These are phyloP conservation scores for Xylaria sp. DNA, from an alignment of 2,329 filamentous ascomycete genomes.

Conservation along the genomic window DNA sequence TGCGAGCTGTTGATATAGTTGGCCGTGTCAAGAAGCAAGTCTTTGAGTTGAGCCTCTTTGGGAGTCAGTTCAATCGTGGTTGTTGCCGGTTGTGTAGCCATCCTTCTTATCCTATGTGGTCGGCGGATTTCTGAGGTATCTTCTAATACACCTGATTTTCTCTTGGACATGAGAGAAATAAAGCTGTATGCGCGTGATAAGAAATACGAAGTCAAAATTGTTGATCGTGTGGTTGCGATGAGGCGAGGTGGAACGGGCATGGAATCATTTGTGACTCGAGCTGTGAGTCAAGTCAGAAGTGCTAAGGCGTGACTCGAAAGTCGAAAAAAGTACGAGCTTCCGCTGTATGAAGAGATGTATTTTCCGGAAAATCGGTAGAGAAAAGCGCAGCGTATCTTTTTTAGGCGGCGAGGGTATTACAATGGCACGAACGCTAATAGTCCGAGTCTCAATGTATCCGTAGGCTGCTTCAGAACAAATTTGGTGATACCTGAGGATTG, in stretches of 20 bases:
- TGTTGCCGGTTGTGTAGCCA: slow-evolving; percentile 46
- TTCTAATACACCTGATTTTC: slow-evolving; percentile 44
- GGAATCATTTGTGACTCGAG: slow-evolving; percentile 29
- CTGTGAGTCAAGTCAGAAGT: slow-evolving; percentile 22
- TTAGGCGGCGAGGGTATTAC: not conserved
- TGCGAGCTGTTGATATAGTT: slow-evolving; percentile 68
- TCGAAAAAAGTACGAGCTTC: not conserved
- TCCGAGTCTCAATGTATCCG: not conserved
- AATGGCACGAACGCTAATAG: not conserved
- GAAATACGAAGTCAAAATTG: not conserved
- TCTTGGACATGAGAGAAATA: slow-evolving; percentile 47
- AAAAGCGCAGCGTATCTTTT: not conserved
- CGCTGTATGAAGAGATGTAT: not conserved
- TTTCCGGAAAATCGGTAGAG: not conserved
- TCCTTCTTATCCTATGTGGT: slow-evolving; percentile 44
- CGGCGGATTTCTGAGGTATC: slow-evolving; percentile 35
- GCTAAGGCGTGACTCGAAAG: not conserved
- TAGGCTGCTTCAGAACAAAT: not conserved
- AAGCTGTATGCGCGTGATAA: not conserved
- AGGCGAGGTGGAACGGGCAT: slow-evolving; percentile 21
- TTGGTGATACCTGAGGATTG: not conserved
- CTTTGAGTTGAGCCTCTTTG: slow-evolving; percentile 76
- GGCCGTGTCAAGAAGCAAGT: slow-evolving; percentile 86
- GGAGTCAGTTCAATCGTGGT: slow-evolving; percentile 67
- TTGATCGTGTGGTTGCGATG: slow-evolving; percentile 12